Base-by-base conservation (phyloP, 371 early-diverging fungal genomes). In the Mortierella sp. region DNA sequence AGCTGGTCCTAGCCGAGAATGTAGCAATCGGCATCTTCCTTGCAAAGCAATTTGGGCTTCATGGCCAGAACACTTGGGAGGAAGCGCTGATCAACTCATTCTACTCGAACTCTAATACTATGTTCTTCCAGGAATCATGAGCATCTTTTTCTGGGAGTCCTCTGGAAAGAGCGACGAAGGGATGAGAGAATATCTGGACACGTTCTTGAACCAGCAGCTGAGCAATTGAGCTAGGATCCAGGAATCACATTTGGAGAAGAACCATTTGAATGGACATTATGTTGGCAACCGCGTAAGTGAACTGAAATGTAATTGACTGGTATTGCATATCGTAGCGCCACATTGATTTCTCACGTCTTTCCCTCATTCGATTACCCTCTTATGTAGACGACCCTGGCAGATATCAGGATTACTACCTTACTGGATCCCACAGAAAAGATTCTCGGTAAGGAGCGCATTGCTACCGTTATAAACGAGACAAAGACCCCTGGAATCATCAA, bases 41-140 rank as follows among this genome's bases (percentile, higher is more conserved):
- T 7, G 76, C 70, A 1, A 70, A 70, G 26, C 76, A 76, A 54
- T 69, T 70, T 53, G 63, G 58, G 22, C 54, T 75, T 7, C 70
- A 70, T 7, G 76, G 76, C 0, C 17, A 57, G 5, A 70, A 76
- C 26, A 58, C 61, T 7, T 76, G 66, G 66, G 70, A 76, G 35
- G 76, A 76, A 13, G 76, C 76, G 3, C 23, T 70, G 54, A 63
- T 76, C 76, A 70, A 70, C 29, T 17, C 64, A 8, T 62, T 64
- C 40, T 70, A 76, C 34, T 54, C 63, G 23, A 66, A 47, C 59
- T 66, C 76, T 6, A 70, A 66, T 63, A 10, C 28, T 0, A 19
- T 66, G n/a, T 70, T 70, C 54, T 76, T 66, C 29, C 49, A 58
- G 8, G 63, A 58, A 55, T 61, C 59, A 75, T 75, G 76, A 43